These are phyloP conservation scores for Penicillium soppii DNA, from an alignment of 495 filamentous ascomycete species.

Conservation along the genomic window DNA sequence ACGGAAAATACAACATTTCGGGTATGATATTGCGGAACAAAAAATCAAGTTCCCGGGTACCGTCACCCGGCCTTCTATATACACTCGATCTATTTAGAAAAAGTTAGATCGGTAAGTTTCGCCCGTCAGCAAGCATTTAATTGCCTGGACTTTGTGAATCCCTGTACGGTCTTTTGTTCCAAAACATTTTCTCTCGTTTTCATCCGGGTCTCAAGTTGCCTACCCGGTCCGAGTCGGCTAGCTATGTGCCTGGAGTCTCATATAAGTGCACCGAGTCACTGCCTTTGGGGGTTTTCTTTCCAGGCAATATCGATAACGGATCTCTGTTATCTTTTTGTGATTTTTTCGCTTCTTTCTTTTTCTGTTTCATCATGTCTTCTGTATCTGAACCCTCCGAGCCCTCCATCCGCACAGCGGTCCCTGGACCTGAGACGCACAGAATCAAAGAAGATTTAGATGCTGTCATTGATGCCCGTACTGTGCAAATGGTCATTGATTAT, in stretches of 20 bases:
- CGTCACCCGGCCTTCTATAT: background rate
- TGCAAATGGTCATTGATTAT: constrained; percentile 80
- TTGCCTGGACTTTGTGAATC: background rate
- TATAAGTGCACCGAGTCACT: background rate
- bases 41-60: too few relatives aligned
- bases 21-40: too few relatives aligned
- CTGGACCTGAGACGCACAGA: background rate
- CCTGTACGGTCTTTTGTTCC: background rate
- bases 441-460: too few relatives aligned
- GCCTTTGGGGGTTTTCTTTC: background rate
- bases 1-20: background rate
- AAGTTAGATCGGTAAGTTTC: background rate
- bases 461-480: constrained; percentile 71
- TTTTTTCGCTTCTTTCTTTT: background rate
- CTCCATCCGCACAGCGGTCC: background rate
- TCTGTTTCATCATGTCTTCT: background rate
- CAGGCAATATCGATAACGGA: background rate
- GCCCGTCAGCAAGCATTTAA: background rate
- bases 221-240: background rate
- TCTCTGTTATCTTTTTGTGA: background rate
- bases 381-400: background rate
- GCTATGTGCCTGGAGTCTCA: background rate
- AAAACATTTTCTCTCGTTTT: background rate
- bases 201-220: background rate
- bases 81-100: too few relatives aligned